Evolutionary conservation across 306 rosid genomes (phyloP).

Genomic region (Malus fusca): DNA sequence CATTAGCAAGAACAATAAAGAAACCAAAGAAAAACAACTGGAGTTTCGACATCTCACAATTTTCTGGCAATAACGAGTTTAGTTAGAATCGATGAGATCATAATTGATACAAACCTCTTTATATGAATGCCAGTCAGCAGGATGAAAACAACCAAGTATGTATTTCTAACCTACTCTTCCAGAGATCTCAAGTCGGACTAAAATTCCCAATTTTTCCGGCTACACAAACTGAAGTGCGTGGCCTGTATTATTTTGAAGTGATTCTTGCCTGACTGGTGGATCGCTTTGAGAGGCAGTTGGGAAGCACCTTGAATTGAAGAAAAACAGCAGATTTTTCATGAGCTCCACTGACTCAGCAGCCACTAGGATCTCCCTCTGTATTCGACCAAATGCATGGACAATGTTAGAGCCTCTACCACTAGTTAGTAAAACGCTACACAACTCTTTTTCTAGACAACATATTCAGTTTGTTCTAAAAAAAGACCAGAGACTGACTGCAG

Average conservation of each 20-base stretch:
- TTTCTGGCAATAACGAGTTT: too few species aligned
- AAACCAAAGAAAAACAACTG: not conserved
- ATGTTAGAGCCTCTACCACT: not conserved
- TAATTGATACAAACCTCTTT: too few species aligned
- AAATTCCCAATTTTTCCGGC: not conserved
- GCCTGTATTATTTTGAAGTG: not conserved
- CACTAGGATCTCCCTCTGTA: slow-evolving; percentile 71
- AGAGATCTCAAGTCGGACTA: not conserved
- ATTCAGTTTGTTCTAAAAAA: not conserved
- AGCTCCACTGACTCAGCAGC: slow-evolving; percentile 61
- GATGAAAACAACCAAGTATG: too few species aligned
- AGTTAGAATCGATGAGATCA: too few species aligned
- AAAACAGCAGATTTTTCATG: slow-evolving; percentile 51
- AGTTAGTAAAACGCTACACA: not conserved
- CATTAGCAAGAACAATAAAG: not conserved
- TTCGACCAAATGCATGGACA: not conserved
- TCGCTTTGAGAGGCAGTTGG: slow-evolving; percentile 50
- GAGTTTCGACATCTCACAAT: too few species aligned
- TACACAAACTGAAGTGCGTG: not conserved
- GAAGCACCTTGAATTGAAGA: slow-evolving; percentile 65
- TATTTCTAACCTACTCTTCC: too few species aligned
- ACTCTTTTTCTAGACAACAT: not conserved
- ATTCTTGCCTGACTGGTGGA: slow-evolving; percentile 46
- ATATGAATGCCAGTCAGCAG: too few species aligned
- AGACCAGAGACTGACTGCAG: not conserved